Conservation (phyloP, 768 basidiomycete genomes). For the Fistulinella prunicolor region DNA sequence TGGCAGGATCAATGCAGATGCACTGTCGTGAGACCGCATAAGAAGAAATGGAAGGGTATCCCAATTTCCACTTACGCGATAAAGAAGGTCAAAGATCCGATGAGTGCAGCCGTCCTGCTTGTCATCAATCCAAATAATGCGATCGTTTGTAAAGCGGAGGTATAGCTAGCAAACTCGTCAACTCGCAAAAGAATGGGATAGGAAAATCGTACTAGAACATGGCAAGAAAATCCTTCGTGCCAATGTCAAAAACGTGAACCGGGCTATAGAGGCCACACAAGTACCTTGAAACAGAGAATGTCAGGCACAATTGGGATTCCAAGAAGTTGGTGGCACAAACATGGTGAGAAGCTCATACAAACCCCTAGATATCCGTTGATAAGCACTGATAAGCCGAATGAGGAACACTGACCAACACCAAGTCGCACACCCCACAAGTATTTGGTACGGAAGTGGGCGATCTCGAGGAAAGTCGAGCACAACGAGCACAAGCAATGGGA, state of each 20-base stretch:
- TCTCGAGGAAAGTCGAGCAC: conserved; percentile 72
- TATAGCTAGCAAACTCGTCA: conserved; percentile 22
- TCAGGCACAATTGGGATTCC: conserved; percentile 9
- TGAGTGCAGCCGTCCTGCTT: conserved; percentile 61
- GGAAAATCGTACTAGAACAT: conserved; percentile 33
- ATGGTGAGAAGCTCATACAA: conserved; percentile 57
- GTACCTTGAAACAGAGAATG: conserved; percentile 27
- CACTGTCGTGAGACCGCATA: conserved; percentile 22
- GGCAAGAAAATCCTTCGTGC: conserved; percentile 38
- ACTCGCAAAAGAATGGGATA: neutral
- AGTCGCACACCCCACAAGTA: conserved; percentile 51
- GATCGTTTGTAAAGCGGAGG: conserved; percentile 49
- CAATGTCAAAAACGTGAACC: conserved; percentile 39
- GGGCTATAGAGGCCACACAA: conserved; percentile 43
- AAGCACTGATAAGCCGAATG: neutral
- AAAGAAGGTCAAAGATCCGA: conserved; percentile 57
- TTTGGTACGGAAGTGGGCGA: conserved; percentile 56
- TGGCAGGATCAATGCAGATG: conserved; percentile 38
- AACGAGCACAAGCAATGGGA: conserved; percentile 64
- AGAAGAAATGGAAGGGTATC: conserved; percentile 16
- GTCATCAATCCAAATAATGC: conserved; percentile 69
- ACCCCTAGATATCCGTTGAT: conserved; percentile 38
- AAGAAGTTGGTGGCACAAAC: conserved; percentile 20
- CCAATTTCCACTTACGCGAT: conserved; percentile 39
- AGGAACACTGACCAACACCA: conserved; percentile 56